These are phyloP conservation scores for Eucalyptus leucophloia DNA, from an alignment of 345 rosid species.

Conservation along the genomic window DNA sequence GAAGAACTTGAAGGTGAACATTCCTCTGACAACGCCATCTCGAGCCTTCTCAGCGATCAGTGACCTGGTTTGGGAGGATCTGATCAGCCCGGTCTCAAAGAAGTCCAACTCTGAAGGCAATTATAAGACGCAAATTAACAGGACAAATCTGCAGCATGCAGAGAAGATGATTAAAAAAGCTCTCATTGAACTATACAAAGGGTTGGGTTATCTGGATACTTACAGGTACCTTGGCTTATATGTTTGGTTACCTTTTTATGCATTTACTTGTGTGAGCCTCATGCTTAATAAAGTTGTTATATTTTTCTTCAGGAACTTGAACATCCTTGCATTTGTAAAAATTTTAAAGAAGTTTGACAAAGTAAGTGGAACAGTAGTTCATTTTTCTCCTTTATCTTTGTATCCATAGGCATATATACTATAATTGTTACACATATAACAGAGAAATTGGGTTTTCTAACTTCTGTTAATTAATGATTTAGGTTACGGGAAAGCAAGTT, in stretches of 20 bases:
- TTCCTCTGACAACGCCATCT: slow-evolving; percentile 77
- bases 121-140: slow-evolving; percentile 46
- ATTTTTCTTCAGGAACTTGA: slow-evolving; percentile 63
- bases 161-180: slow-evolving; percentile 95
- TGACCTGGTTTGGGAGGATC: slow-evolving; percentile 58
- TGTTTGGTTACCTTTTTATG: background rate
- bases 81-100: slow-evolving; percentile 51
- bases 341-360: slow-evolving; percentile 91
- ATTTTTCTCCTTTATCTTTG: background rate
- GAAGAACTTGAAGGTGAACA: slow-evolving; percentile 65
- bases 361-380: slow-evolving; percentile 17
- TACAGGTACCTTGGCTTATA: slow-evolving; percentile 33
- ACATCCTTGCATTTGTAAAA: slow-evolving; percentile 93
- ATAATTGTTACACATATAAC: background rate
- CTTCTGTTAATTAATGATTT: background rate
- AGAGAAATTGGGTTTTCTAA: background rate
- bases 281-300: background rate
- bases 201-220: slow-evolving; percentile 74
- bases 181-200: slow-evolving; percentile 76
- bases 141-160: slow-evolving; percentile 64
- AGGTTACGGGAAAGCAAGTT: slow-evolving; percentile 84
- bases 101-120: slow-evolving; percentile 47
- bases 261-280: background rate
- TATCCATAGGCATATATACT: background rate
- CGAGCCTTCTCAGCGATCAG: slow-evolving; percentile 73